Base-by-base conservation (phyloP, 2,329 filamentous ascomycete species). In the Teratosphaeria gauchensis region DNA sequence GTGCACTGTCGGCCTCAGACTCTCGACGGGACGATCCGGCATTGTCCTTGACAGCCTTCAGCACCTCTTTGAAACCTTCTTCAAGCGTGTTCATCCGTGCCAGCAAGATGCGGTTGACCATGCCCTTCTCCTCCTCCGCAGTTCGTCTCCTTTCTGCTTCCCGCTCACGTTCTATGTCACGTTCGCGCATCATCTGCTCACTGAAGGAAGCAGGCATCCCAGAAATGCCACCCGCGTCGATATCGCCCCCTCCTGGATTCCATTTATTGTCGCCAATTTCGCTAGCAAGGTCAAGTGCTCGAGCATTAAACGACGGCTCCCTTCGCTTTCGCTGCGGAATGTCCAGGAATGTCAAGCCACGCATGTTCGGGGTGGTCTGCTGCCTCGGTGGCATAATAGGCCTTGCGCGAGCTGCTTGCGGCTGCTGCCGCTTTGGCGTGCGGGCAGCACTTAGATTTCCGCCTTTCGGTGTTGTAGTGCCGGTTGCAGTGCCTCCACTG, bases 61-160 rank as follows among this genome's bases (percentile, higher is more conserved):
- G 58, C 9, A 74, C 86, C 60, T 96, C 90, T 2, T 88, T 82
- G 72, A 97, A 92, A 14, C 91, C 88, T 73, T 95, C 90, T 71
- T 97, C 92, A 1, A 97, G 80, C 7, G 88, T 92, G 72, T 94
- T 94, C 90, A 96, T 96, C 35, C 90, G 81, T 8, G 90, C 90
- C 53, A 96, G 78, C 74, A 96, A 88, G 53, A 96, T 81, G 58
- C 90, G 83, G 65, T 86, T 82, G 69, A 88, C 85, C 82, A 92
- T 88, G 48, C 88, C 83, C 68, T 89, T 87, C 72, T 83, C 79
- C 78, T 77, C 77, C 30, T 76, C 76, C 12, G 74, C 73, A 30
- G 71, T 65, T 6, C 68, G 63, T 5, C 69, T 61, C 8, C 68
- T 65, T 24, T 72, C 65, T 77, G 57, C 76, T 70, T 58, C 75